Evolutionary conservation across 768 basidiomycete genomes (phyloP).

Genomic region (Lentinula boryana): DNA sequence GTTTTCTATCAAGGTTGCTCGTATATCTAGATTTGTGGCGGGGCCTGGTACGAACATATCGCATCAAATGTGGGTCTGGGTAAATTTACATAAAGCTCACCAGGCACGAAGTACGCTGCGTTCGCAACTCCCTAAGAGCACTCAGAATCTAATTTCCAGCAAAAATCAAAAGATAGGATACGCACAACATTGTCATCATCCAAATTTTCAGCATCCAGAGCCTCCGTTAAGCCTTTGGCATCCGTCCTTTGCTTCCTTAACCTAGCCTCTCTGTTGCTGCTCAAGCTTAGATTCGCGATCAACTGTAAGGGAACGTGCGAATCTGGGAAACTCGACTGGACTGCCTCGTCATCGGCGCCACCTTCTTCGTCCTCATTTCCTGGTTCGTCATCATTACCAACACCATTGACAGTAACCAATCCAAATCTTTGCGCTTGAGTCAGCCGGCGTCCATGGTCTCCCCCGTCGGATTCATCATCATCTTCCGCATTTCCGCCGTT

Average conservation of each 20-base stretch:
- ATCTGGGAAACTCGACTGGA: slow-evolving; percentile 53
- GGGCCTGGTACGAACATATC: slow-evolving; percentile 40
- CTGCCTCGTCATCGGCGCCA: slow-evolving; percentile 26
- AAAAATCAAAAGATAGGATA: slow-evolving; percentile 7
- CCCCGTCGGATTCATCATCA: slow-evolving; percentile 31
- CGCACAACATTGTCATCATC: slow-evolving; percentile 63
- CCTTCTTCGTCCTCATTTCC: slow-evolving; percentile 19
- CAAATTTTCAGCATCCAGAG: slow-evolving; percentile 58
- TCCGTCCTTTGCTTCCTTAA: slow-evolving; percentile 26
- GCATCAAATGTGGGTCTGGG: not conserved
- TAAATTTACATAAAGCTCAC: slow-evolving; percentile 25
- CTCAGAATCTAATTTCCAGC: not conserved
- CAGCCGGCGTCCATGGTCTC: not conserved
- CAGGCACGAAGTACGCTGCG: slow-evolving; percentile 75
- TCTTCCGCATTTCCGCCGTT: slow-evolving; percentile 28
- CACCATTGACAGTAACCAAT: slow-evolving; percentile 17
- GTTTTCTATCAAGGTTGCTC: slow-evolving; percentile 68
- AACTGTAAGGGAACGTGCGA: slow-evolving; percentile 70
- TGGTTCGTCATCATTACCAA: slow-evolving; percentile 18
- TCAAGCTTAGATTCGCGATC: slow-evolving; percentile 66
- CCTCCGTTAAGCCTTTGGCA: slow-evolving; percentile 30
- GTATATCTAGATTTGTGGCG: slow-evolving; percentile 62
- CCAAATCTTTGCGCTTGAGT: slow-evolving; percentile 11
- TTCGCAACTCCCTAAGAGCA: slow-evolving; percentile 67
- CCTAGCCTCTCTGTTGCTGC: slow-evolving; percentile 39